Evolutionary conservation across 1,284 basidiomycete species (phyloP).

Genomic region (Irpex sp.): DNA sequence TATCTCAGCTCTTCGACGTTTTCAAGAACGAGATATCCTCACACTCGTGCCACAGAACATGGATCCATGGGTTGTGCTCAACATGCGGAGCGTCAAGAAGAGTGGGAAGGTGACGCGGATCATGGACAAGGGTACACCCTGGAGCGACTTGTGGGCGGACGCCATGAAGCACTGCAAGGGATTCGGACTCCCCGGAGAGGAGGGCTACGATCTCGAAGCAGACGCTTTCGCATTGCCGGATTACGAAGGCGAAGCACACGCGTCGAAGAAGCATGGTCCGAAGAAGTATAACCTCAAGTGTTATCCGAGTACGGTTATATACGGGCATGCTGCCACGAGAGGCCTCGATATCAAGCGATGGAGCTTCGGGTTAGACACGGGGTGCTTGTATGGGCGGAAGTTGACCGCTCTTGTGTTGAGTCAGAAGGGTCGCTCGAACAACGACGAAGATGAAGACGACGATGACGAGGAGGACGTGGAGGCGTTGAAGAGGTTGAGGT

Average conservation of each 20-base stretch:
- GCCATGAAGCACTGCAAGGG: slow-evolving; percentile 68
- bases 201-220: too few species aligned
- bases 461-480: slow-evolving; percentile 16
- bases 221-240: neutral
- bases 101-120: slow-evolving; percentile 52
- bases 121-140: slow-evolving; percentile 60
- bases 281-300: slow-evolving; percentile 46
- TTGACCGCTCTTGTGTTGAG: slow-evolving; percentile 58
- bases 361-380: slow-evolving; percentile 79
- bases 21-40: slow-evolving; percentile 61
- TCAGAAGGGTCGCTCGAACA: slow-evolving; percentile 4
- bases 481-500: slow-evolving; percentile 15
- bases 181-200: slow-evolving; percentile 28
- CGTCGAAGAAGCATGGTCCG: slow-evolving; percentile 9
- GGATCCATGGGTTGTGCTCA: slow-evolving; percentile 71
- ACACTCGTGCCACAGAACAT: slow-evolving; percentile 67
- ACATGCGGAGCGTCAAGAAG: slow-evolving; percentile 67
- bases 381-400: slow-evolving; percentile 65
- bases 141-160: slow-evolving; percentile 72
- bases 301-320: slow-evolving; percentile 74
- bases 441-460: slow-evolving; percentile 9
- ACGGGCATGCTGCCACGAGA: slow-evolving; percentile 76
- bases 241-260: neutral
- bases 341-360: slow-evolving; percentile 78
- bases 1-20: slow-evolving; percentile 19